Conservation (phyloP, 2,329 filamentous ascomycete genomes). For the Scytalidium sp. region DNA sequence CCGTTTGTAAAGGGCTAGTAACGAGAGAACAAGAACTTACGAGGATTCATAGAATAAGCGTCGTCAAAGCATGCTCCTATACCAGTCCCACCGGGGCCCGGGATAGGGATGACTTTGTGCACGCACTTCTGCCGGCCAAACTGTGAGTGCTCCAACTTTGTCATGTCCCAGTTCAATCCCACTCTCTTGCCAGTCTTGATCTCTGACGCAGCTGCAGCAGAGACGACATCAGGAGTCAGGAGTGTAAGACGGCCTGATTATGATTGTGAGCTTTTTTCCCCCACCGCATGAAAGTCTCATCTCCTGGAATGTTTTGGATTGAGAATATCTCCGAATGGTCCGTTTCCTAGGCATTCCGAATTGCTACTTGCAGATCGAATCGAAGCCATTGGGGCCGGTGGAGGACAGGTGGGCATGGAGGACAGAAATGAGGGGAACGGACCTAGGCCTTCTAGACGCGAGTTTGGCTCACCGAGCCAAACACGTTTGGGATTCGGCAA, state of each 20-base stretch:
- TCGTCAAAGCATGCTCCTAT: slow-evolving; percentile 45
- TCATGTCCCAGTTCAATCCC: slow-evolving; percentile 52
- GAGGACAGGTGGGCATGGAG: not conserved
- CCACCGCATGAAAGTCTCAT: too few relatives aligned
- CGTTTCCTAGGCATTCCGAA: too few relatives aligned
- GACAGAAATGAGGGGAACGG: not conserved
- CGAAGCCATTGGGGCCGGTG: too few relatives aligned
- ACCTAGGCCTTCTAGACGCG: slow-evolving; percentile 17
- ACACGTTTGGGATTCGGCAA: slow-evolving; percentile 17
- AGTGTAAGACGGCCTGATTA: slow-evolving; percentile 35
- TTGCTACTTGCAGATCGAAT: too few relatives aligned
- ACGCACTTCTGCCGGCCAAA: slow-evolving; percentile 48
- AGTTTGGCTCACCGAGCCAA: slow-evolving; percentile 18
- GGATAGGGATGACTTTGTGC: slow-evolving; percentile 46
- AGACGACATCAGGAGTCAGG: slow-evolving; percentile 50
- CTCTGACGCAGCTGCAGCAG: slow-evolving; percentile 43
- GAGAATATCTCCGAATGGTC: not conserved
- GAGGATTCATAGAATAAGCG: slow-evolving; percentile 47
- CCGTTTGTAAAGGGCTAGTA: too few relatives aligned
- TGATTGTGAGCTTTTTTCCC: not conserved
- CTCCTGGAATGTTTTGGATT: not conserved
- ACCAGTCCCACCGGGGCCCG: slow-evolving; percentile 27
- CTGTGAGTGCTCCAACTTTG: slow-evolving; percentile 52
- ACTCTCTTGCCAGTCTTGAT: slow-evolving; percentile 50
- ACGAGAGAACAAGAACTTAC: slow-evolving; percentile 21